Conservation (phyloP, 768 basidiomycete genomes). For the Agaricus bisporus region DNA sequence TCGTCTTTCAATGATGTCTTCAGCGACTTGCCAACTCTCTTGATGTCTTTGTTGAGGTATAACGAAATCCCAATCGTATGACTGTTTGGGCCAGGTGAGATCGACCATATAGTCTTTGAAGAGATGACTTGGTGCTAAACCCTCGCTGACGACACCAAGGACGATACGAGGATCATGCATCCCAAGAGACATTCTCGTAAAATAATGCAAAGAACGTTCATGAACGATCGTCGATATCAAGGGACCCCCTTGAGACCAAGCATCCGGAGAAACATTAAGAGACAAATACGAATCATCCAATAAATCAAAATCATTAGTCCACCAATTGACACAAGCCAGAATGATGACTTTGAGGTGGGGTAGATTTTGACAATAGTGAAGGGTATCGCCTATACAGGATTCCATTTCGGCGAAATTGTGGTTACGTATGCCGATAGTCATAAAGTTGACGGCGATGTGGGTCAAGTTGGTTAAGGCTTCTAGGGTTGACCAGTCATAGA, state of each 20-base stretch:
- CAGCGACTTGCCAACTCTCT: constrained; percentile 5
- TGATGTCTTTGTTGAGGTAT: background rate
- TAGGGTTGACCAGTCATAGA: constrained; percentile 6
- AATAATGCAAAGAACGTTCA: constrained; percentile 2
- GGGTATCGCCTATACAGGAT: background rate
- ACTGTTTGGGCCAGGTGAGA: constrained; percentile 1
- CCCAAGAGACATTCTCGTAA: constrained; percentile 1
- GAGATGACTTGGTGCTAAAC: background rate
- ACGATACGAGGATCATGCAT: constrained; percentile 6
- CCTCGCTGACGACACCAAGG: background rate
- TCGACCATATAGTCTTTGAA: constrained; percentile 2
- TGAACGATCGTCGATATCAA: background rate
- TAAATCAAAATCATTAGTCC: constrained; percentile 1
- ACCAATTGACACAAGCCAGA: background rate
- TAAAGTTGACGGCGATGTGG: constrained; percentile 2
- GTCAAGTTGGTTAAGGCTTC: background rate
- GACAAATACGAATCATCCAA: background rate
- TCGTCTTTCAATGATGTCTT: constrained; percentile 6
- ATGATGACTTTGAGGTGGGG: background rate
- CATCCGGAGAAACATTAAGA: background rate
- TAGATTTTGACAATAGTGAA: background rate
- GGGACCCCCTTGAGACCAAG: background rate
- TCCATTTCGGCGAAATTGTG: background rate
- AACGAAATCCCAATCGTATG: constrained; percentile 5
- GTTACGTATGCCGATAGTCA: background rate